A percentile compares a stretch with the other conserved stretches of the same genome.
phyloP scores from a whole-genome alignment of 202 grass and related monocot species.

The Dendrocalamus latiflorus region DNA sequence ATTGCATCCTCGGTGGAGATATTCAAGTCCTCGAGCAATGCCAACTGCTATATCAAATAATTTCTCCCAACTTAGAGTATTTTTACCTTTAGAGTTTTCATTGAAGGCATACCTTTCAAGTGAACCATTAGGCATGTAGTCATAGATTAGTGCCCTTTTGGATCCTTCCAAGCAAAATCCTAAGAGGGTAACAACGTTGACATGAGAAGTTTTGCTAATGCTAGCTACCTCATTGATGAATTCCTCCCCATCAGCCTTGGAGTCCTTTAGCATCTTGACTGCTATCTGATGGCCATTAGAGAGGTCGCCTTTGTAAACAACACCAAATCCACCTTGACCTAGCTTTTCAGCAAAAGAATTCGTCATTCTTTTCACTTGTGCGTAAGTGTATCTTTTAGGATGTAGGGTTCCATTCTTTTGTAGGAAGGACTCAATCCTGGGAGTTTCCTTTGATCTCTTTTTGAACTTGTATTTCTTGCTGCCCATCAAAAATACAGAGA shows the following conservation, averaged over 20 bases:
- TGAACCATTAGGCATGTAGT: slow-evolving; percentile 71
- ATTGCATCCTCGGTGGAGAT: slow-evolving; percentile 68
- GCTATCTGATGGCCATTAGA: slow-evolving; percentile 38
- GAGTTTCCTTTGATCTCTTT: background rate
- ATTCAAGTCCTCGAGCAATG: slow-evolving; percentile 63
- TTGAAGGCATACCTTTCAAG: slow-evolving; percentile 56
- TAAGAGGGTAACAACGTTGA: slow-evolving; percentile 54
- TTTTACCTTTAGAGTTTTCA: background rate
- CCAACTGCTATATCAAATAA: slow-evolving; percentile 61
- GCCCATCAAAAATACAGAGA: background rate
- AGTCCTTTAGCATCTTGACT: slow-evolving; percentile 58
- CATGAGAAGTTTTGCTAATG: slow-evolving; percentile 72
- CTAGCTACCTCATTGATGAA: slow-evolving; percentile 73
- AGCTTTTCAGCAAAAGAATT: slow-evolving; percentile 51
- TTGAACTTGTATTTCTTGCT: background rate
- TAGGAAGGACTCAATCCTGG: slow-evolving; percentile 47
- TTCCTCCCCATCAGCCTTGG: slow-evolving; percentile 56
- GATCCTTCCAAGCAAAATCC: slow-evolving; percentile 75
- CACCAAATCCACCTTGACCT: slow-evolving; percentile 66
- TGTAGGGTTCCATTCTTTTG: slow-evolving; percentile 37
- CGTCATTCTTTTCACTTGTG: slow-evolving; percentile 66
- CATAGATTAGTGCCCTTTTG: slow-evolving; percentile 67
- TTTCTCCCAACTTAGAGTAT: slow-evolving; percentile 51
- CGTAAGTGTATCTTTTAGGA: slow-evolving; percentile 57
- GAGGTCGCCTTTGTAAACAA: slow-evolving; percentile 52